Conservation (phyloP, 371 early-diverging fungal genomes). For the Actinomortierella ambigua region DNA sequence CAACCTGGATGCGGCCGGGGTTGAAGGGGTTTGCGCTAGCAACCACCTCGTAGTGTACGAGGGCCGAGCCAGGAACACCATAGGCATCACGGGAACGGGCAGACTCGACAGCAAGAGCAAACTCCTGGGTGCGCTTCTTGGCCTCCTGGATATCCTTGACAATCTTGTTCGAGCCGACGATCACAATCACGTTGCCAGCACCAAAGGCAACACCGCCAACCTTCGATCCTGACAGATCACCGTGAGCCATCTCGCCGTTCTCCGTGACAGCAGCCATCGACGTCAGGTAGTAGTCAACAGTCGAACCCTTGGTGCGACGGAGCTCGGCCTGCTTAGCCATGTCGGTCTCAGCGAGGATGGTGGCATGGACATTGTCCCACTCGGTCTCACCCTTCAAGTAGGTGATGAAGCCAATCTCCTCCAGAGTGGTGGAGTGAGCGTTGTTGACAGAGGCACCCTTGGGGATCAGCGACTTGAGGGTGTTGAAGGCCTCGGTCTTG, state of each 20-base stretch:
- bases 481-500: slow-evolving; percentile 39
- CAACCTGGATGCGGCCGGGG: slow-evolving; percentile 37
- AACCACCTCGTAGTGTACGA: slow-evolving; percentile 45
- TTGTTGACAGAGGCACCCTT: slow-evolving; percentile 44
- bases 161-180: slow-evolving; percentile 52
- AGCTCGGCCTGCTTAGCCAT: slow-evolving; percentile 38
- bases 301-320: slow-evolving; percentile 37
- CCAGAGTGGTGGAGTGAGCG: slow-evolving; percentile 49
- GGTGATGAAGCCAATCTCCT: slow-evolving; percentile 51
- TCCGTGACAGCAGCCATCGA: slow-evolving; percentile 45
- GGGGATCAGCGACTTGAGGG: slow-evolving; percentile 46
- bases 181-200: slow-evolving; percentile 44
- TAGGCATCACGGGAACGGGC: slow-evolving; percentile 50
- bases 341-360: slow-evolving; percentile 43
- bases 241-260: slow-evolving; percentile 42
- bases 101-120: slow-evolving; percentile 40
- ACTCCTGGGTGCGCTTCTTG: slow-evolving; percentile 41
- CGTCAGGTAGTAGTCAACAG: slow-evolving; percentile 45
- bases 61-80: slow-evolving; percentile 41
- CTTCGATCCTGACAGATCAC: slow-evolving; percentile 46
- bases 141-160: slow-evolving; percentile 48
- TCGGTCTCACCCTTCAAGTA: slow-evolving; percentile 47
- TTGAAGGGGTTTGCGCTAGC: slow-evolving; percentile 40
- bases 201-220: slow-evolving; percentile 44
- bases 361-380: slow-evolving; percentile 46